Evolutionary conservation across 257 asterid genomes (phyloP).

Genomic region (Orobanche coerulescens): DNA sequence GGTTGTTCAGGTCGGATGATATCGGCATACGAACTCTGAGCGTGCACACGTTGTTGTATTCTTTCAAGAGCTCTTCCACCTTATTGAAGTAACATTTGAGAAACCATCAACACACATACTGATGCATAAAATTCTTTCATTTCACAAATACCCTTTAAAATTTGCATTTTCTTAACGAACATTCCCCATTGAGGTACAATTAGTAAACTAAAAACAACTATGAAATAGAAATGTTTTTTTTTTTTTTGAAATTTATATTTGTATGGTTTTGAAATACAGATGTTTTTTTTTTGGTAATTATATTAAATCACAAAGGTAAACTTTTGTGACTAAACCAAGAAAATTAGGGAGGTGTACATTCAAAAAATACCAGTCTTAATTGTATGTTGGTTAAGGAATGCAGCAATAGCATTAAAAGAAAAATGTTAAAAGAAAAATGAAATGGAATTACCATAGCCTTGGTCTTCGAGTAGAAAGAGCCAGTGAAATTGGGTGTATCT

Average conservation of each 20-base stretch:
- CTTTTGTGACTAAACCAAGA: too few species aligned
- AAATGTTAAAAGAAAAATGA: background rate
- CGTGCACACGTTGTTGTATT: slow-evolving; percentile 48
- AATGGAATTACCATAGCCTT: slow-evolving; percentile 58
- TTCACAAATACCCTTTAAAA: background rate
- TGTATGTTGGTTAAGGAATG: background rate
- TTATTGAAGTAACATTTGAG: slow-evolving; percentile 10
- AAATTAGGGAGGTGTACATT: background rate
- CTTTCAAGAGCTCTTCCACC: slow-evolving; percentile 55
- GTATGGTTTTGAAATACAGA: too few species aligned
- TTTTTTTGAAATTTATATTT: too few species aligned
- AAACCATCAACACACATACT: slow-evolving; percentile 2
- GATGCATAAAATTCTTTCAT: background rate
- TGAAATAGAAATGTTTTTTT: too few species aligned
- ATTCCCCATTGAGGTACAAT: too few species aligned
- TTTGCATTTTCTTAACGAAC: background rate
- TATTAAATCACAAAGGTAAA: too few species aligned
- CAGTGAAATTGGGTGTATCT: slow-evolving; percentile 48
- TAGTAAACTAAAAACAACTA: too few species aligned
- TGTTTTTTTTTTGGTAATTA: too few species aligned
- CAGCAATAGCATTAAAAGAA: background rate
- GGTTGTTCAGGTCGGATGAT: slow-evolving; percentile 43
- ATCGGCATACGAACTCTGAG: slow-evolving; percentile 55
- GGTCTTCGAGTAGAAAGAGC: slow-evolving; percentile 62
- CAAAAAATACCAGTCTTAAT: background rate